Evolutionary conservation across 805 yeast genomes (phyloP), one percentile per base, ranked within the genome.

Genomic region (Soucietia sequanensis): DNA sequence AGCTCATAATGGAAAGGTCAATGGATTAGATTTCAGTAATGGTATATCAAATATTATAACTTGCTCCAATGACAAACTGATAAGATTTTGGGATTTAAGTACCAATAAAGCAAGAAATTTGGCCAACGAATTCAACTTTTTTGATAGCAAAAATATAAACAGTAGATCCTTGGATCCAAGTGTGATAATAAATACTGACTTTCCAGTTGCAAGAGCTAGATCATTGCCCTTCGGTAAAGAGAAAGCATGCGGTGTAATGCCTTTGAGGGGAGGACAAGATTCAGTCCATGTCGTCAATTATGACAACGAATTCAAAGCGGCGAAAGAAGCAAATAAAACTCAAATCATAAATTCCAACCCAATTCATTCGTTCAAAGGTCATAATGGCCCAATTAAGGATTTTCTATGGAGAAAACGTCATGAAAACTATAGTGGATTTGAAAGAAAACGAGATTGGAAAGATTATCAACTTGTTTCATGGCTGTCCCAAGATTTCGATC

Each of bases 391-490:
- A 1, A 82, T 93, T 12, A 82, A 81, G 25, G 98, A 93, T 52
- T 89, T 91, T 51, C 64, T 89, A 1, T 91, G 96, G 96, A 69
- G 98, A 44, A 65, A 78, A 6, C 53, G 58, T 33, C 69, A 64
- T 31, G 68, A 56, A 23, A 35, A 34, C 4, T 66, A 65, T 31
- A 55, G 48, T 25, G 69, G 88, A 23, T 75, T 79, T 37, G 56
- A 71, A 1, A 56, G 66, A 3, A 65, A 66, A 28, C 48, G 74
- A 10, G 81, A 80, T 46, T 88, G 86, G 62, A 68, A 91, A 35
- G 96, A 90, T 39, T 93, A 78, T 52, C 98, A 93, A 56, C 58
- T 93, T 32, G 91, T 93, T 1, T 87, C 98, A 0, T 91, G 98
- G 97, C 82, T 95, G 1, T 80, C 85, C 33, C 64, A 53, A 41